Evolutionary conservation across 352 stramenopile genomes (phyloP), one percentile per base, ranked within the genome.

Genomic region (Phytophthora pinifolia): DNA sequence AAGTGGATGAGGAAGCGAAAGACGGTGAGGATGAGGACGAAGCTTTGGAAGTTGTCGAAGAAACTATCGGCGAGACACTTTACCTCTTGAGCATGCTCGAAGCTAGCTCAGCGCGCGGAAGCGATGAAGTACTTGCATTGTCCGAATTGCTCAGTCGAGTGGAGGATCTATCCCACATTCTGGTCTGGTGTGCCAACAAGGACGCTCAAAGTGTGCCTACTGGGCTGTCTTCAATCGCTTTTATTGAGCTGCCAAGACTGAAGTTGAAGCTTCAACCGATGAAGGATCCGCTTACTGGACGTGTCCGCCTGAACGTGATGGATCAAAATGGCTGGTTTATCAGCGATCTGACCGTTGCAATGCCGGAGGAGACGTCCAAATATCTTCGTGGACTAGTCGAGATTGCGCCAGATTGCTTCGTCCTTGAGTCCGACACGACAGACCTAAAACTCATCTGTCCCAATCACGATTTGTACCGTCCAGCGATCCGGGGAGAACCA

Each of bases 231-330:
- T 72, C 68, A 9, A 96, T 99, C 57, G 90, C 97, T 60, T 88
- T 97, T 43, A 92, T 99, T 63, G 97, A 99, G 59, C 77, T 99
- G 25, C 97, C 97, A 22, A 80, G 97, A 29, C 74, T 99, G 17
- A 98, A 98, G 61, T 67, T 99, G 14, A 98, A 96, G 46, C 96
- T 99, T 47, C 71, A 83, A 43, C 83, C 88, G 52, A 63, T 65
- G 58, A 60, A 86, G 74, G 54, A 75, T 44, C 32, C 61, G 62
- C 14, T 64, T 67, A 52, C 78, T 53, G 54, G 79, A 62, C 60
- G 59, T 29, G 58, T 92, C 37, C 76, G 76, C 2, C 59, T 92
- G 22, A 70, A 86, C 20, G 72, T 95, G 1, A 75, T 89, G 53
- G 85, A 93, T 58, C 83, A 95, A 56, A 91, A 75, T 45, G 81